Evolutionary conservation across 768 basidiomycete genomes (phyloP).

Genomic region (Trametes cubensis): DNA sequence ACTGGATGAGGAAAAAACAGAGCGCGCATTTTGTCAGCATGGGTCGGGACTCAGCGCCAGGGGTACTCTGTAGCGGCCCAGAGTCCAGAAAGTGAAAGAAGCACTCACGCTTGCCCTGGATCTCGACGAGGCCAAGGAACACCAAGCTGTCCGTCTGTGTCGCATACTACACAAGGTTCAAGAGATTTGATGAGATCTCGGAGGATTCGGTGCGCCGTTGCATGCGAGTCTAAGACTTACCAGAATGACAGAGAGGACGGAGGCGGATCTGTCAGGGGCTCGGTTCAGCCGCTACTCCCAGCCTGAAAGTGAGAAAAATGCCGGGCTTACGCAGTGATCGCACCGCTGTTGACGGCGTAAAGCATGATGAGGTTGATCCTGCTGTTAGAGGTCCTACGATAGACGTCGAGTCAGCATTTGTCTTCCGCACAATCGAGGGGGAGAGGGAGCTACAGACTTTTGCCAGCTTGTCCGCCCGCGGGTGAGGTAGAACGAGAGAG

Average conservation of each 20-base stretch:
- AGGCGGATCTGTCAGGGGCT: slow-evolving; percentile 11
- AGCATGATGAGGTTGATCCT: slow-evolving; percentile 17
- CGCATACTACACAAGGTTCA: neutral
- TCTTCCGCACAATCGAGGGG: neutral
- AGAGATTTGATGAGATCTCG: neutral
- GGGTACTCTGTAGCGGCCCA: neutral
- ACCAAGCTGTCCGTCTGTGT: slow-evolving; percentile 21
- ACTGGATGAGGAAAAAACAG: slow-evolving; percentile 3
- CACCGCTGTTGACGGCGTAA: slow-evolving; percentile 21
- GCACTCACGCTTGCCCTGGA: slow-evolving; percentile 24
- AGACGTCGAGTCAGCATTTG: neutral
- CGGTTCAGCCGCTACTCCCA: neutral
- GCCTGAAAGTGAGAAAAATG: neutral
- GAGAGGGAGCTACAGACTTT: neutral
- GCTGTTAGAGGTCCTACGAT: slow-evolving; percentile 14
- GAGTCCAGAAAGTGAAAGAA: neutral
- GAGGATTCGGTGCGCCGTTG: neutral
- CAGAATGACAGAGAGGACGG: slow-evolving; percentile 19
- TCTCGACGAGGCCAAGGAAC: slow-evolving; percentile 26
- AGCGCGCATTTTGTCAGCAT: neutral
- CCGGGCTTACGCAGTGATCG: slow-evolving; percentile 20
- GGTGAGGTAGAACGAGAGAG: slow-evolving; percentile 18
- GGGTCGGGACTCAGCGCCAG: neutral
- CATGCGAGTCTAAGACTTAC: neutral
- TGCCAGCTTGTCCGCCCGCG: slow-evolving; percentile 11